These are phyloP conservation scores for Ziziphus jujuba DNA, from an alignment of 306 rosid species.

Conservation along the genomic window DNA sequence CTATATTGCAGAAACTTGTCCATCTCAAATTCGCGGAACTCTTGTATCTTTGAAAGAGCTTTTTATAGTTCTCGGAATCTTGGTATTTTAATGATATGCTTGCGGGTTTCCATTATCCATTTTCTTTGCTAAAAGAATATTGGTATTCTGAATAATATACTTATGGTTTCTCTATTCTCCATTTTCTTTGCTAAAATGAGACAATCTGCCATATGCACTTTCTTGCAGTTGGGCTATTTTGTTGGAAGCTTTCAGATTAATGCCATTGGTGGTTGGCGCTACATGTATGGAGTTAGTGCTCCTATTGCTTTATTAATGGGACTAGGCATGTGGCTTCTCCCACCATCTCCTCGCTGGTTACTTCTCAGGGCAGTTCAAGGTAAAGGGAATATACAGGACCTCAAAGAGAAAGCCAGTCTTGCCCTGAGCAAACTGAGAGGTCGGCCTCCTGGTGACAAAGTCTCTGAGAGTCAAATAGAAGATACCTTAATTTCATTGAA, in stretches of 20 bases:
- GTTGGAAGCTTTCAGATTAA: slow-evolving; percentile 85
- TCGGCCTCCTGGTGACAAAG: slow-evolving; percentile 68
- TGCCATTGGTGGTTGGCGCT: slow-evolving; percentile 88
- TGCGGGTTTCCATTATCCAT: slow-evolving; percentile 15
- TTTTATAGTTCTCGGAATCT: slow-evolving; percentile 92
- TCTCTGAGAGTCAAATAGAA: slow-evolving; percentile 81
- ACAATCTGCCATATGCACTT: slow-evolving; percentile 22
- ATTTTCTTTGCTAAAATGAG: slow-evolving; percentile 19
- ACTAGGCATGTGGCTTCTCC: slow-evolving; percentile 80
- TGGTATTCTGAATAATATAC: not conserved
- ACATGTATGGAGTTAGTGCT: slow-evolving; percentile 86
- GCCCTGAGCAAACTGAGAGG: slow-evolving; percentile 81
- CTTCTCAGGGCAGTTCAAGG: slow-evolving; percentile 98
- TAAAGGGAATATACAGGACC: slow-evolving; percentile 65
- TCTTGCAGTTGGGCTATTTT: slow-evolving; percentile 79
- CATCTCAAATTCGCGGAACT: slow-evolving; percentile 94
- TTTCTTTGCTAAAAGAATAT: slow-evolving; percentile 10
- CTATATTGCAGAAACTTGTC: slow-evolving; percentile 95
- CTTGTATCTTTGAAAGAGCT: slow-evolving; percentile 89
- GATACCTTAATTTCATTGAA: slow-evolving; percentile 68
- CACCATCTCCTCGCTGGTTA: slow-evolving; percentile 92
- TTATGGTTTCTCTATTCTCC: slow-evolving; percentile 18
- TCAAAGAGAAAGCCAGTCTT: slow-evolving; percentile 64
- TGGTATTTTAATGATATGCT: slow-evolving; percentile 49
- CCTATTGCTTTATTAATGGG: slow-evolving; percentile 89